Evolutionary conservation across 2,329 filamentous ascomycete genomes (phyloP), one percentile per base, ranked within the genome.

Genomic region (Fonsecaea pedrosoi): DNA sequence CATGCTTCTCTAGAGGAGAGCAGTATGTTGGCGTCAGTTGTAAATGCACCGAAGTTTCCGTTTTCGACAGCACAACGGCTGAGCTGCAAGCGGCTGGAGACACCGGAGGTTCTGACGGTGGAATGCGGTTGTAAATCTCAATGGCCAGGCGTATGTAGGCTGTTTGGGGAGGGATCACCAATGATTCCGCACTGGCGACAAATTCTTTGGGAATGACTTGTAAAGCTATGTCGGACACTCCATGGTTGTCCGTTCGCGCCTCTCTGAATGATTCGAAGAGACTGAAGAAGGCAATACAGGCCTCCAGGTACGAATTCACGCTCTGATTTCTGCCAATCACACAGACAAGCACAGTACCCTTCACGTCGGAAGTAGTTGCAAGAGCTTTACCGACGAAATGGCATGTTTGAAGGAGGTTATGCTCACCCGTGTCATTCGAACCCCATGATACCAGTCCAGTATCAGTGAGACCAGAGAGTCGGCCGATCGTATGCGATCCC

Each of bases 91-190:
- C 79, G 15, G 86, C 77, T 37, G 73, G 69, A 10, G 68, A 40
- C 40, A 71, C 70, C 18, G 63, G 35, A 62, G 75, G 73, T 54
- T 80, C 81, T 13, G 53, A 5, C 2, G 84, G 82, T 4, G 85
- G 83, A 70, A 85, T 85, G 48, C 86, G 83, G 69, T 84, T 83
- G 72, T 88, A 88, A 1, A 88, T 81, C 71, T 87, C 85, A 35
- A 86, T 77, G 10, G 85, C 85, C 54, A 88, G 75, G 21, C 77
- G 80, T 32, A 81, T 70, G 72, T 85, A 84, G 12, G 82, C 81
- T 25, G 74, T 73, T 37, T 83, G 80, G 12, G 83, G 79, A 25
- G 83, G 81, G 7, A 86, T 78, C 18, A 86, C 81, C 45, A 87
- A 77, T 2, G 79, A 80, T 15, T 85, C 81, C n/a, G 80, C 77